Percentiles rank a stretch among this genome's conserved stretches.
phyloP scores from a whole-genome alignment of 2,329 filamentous ascomycete genomes.

The Beauveria sp. region DNA sequence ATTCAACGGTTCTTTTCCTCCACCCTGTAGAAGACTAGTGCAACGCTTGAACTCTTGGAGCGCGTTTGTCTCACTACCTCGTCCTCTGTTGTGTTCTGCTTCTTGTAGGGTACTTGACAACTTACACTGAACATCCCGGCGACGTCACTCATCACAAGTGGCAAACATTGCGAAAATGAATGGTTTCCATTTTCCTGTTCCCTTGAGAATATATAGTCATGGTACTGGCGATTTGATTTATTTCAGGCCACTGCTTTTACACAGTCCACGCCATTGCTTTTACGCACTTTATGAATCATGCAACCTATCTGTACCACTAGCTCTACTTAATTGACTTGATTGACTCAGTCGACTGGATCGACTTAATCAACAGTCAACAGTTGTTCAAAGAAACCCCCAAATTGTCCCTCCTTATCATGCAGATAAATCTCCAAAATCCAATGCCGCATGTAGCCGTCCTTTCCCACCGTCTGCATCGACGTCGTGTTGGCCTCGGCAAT shows the following conservation, averaged over 20 bases:
- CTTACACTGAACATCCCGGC: background rate
- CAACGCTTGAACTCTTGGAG: background rate
- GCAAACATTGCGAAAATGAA: background rate
- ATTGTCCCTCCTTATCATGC: conserved; percentile 27
- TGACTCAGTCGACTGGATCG: background rate
- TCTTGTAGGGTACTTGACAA: background rate
- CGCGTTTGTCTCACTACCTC: too few species aligned
- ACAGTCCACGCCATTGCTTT: background rate
- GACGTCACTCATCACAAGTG: background rate
- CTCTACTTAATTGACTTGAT: background rate
- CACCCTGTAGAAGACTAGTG: background rate
- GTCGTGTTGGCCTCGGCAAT: conserved; percentile 36
- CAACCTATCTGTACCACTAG: background rate
- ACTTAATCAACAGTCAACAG: conserved; percentile 19
- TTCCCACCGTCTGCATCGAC: conserved; percentile 30
- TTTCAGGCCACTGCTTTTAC: background rate
- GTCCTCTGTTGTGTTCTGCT: background rate
- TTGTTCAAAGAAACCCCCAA: conserved; percentile 37
- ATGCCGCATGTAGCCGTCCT: conserved; percentile 35
- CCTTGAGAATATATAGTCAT: background rate
- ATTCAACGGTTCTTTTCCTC: background rate
- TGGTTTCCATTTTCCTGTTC: background rate
- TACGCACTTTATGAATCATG: background rate
- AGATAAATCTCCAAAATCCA: conserved; percentile 46
- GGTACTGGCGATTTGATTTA: background rate